Percentiles rank a stretch among this genome's conserved stretches.
These are phyloP conservation scores for Phytophthora cajani DNA, from an alignment of 352 stramenopile genomes.

Conservation along the genomic window DNA sequence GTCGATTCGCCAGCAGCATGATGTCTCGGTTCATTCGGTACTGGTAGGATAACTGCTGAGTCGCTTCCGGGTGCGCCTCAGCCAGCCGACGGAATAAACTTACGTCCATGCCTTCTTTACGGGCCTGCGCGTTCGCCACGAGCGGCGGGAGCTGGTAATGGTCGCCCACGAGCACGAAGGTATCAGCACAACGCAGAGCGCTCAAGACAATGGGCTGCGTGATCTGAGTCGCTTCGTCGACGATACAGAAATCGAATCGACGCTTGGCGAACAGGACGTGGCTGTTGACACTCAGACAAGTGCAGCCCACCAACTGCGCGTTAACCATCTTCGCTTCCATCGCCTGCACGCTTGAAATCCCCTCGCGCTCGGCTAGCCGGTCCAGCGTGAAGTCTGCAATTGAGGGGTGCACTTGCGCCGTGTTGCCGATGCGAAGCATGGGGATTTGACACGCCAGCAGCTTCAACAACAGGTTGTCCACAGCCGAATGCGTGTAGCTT, in stretches of 20 bases:
- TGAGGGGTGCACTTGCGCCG: slow-evolving; percentile 71
- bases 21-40: slow-evolving; percentile 99
- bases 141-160: slow-evolving; percentile 98
- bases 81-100: slow-evolving; percentile 93
- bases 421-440: slow-evolving; percentile 81
- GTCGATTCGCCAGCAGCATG: slow-evolving; percentile 94
- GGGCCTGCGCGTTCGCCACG: slow-evolving; percentile 90
- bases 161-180: slow-evolving; percentile 98
- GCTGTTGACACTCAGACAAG: slow-evolving; percentile 78
- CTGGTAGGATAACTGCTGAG: slow-evolving; percentile 96
- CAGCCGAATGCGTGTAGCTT: slow-evolving; percentile 97
- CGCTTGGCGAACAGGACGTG: slow-evolving; percentile 83
- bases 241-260: slow-evolving; percentile 98
- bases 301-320: slow-evolving; percentile 73
- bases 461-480: slow-evolving; percentile 98
- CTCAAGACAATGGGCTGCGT: slow-evolving; percentile 95
- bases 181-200: slow-evolving; percentile 92
- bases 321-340: slow-evolving; percentile 61
- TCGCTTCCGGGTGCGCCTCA: slow-evolving; percentile 90
- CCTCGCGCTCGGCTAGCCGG: slow-evolving; percentile 34
- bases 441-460: slow-evolving; percentile 69
- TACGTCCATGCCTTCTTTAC: slow-evolving; percentile 83
- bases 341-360: slow-evolving; percentile 43
- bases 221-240: slow-evolving; percentile 99
- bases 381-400: slow-evolving; percentile 70